Percentiles rank a stretch among this genome's conserved stretches.
Conservation (phyloP, 495 filamentous ascomycete species). For the Penicillium dipodomyicola region DNA sequence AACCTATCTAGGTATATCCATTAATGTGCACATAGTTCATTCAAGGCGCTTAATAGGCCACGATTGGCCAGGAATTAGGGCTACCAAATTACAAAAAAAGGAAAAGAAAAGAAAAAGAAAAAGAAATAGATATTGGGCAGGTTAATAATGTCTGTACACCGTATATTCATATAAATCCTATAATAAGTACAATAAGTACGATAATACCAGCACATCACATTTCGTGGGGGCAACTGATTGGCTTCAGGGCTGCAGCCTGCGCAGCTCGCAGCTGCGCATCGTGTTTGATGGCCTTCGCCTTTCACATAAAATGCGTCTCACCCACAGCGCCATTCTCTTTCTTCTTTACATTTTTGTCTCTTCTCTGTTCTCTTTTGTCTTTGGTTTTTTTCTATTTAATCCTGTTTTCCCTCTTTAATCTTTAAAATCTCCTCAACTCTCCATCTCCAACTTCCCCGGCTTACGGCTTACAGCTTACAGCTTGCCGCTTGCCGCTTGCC, state of each 20-base stretch:
- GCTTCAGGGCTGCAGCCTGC: constrained; percentile 9
- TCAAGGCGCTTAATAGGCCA: too few relatives aligned
- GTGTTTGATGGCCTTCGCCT: too few relatives aligned
- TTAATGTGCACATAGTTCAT: too few relatives aligned
- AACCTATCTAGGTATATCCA: too few relatives aligned
- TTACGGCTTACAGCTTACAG: constrained; percentile 13
- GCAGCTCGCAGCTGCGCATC: neutral
- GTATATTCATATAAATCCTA: too few relatives aligned
- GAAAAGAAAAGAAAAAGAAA: too few relatives aligned
- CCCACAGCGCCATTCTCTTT: constrained; percentile 14
- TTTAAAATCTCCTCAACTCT: neutral
- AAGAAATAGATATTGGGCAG: too few relatives aligned
- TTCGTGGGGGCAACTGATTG: constrained; percentile 15
- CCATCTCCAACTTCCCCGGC: constrained; percentile 4
- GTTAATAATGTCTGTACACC: too few relatives aligned
- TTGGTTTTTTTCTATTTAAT: neutral
- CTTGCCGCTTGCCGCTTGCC: constrained; percentile 8
- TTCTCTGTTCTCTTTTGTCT: neutral
- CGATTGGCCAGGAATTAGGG: too few relatives aligned
- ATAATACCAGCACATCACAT: neutral
- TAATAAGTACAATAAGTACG: too few relatives aligned
- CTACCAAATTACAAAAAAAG: too few relatives aligned
- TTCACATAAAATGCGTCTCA: constrained; percentile 15
- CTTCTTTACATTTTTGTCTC: constrained; percentile 6
- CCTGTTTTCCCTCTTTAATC: neutral